Evolutionary conservation across 2,329 filamentous ascomycete genomes (phyloP).

Genomic region (Venturia asperata): DNA sequence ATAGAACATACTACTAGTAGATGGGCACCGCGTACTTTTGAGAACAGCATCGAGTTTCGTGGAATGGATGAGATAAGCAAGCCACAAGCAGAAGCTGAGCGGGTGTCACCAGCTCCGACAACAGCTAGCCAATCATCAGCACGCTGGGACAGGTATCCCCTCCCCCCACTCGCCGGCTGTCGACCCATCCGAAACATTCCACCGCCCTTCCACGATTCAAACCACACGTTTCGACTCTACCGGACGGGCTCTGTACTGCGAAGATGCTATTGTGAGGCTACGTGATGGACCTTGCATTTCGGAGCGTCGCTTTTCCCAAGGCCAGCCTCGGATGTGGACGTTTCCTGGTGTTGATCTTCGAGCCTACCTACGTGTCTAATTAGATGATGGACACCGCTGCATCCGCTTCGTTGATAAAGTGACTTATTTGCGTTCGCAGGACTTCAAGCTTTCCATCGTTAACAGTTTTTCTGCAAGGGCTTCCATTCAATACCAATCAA

Average conservation of each 20-base stretch:
- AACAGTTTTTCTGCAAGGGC: not conserved
- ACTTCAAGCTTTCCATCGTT: not conserved
- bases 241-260: not conserved
- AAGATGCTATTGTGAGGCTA: not conserved
- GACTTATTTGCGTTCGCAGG: not conserved
- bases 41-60: not conserved
- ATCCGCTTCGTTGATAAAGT: not conserved
- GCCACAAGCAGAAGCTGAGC: not conserved
- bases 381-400: not conserved
- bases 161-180: not conserved
- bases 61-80: no score
- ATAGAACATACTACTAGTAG: no score
- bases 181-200: not conserved
- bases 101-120: slow-evolving; percentile 5
- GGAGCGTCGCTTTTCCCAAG: not conserved
- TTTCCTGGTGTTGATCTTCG: not conserved
- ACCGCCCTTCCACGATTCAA: not conserved
- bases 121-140: not conserved
- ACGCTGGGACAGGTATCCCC: not conserved
- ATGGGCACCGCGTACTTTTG: not conserved
- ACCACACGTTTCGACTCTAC: not conserved
- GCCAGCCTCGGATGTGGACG: not conserved
- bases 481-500: not conserved
- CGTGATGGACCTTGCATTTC: slow-evolving; percentile 8
- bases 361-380: not conserved